A percentile compares a stretch with the other conserved stretches of the same genome.
phyloP scores from a whole-genome alignment of 2,329 filamentous ascomycete genomes.

The Diaporthe vexans region DNA sequence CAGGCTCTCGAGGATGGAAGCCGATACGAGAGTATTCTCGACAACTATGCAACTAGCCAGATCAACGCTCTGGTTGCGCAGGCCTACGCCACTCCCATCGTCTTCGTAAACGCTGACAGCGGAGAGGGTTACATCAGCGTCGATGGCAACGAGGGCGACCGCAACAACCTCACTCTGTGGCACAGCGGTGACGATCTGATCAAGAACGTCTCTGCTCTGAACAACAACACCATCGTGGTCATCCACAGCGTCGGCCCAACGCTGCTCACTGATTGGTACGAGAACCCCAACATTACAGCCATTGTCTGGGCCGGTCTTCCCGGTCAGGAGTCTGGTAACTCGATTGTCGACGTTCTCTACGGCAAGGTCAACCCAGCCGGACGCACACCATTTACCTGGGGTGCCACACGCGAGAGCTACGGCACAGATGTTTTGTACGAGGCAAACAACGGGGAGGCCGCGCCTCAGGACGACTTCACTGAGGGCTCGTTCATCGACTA shows the following conservation, averaged over 20 bases:
- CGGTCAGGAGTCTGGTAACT: slow-evolving; percentile 86
- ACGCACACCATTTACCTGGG: slow-evolving; percentile 86
- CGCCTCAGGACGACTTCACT: slow-evolving; percentile 80
- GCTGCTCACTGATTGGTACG: slow-evolving; percentile 80
- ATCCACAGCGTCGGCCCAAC: slow-evolving; percentile 90
- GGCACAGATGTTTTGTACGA: slow-evolving; percentile 76
- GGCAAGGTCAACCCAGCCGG: slow-evolving; percentile 83
- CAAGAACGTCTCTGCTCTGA: slow-evolving; percentile 81
- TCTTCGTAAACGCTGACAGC: slow-evolving; percentile 89
- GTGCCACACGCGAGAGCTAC: slow-evolving; percentile 75
- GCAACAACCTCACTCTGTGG: slow-evolving; percentile 95
- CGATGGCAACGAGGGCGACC: slow-evolving; percentile 88
- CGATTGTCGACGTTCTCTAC: slow-evolving; percentile 86
- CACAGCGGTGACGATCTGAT: slow-evolving; percentile 84
- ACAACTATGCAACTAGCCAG: slow-evolving; percentile 74
- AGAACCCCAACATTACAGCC: slow-evolving; percentile 84
- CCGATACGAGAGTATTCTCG: slow-evolving; percentile 75
- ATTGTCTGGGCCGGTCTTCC: slow-evolving; percentile 87
- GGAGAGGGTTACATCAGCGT: slow-evolving; percentile 90
- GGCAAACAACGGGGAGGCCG: slow-evolving; percentile 75
- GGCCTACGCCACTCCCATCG: slow-evolving; percentile 79
- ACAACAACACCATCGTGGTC: slow-evolving; percentile 92
- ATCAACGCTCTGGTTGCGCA: slow-evolving; percentile 73
- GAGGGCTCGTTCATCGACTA: slow-evolving; percentile 90
- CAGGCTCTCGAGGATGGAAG: slow-evolving; percentile 72